Percentiles rank a stretch among this genome's conserved stretches.
Conservation (phyloP, 192 early-diverging fungal genomes). For the Backusella sp. region DNA sequence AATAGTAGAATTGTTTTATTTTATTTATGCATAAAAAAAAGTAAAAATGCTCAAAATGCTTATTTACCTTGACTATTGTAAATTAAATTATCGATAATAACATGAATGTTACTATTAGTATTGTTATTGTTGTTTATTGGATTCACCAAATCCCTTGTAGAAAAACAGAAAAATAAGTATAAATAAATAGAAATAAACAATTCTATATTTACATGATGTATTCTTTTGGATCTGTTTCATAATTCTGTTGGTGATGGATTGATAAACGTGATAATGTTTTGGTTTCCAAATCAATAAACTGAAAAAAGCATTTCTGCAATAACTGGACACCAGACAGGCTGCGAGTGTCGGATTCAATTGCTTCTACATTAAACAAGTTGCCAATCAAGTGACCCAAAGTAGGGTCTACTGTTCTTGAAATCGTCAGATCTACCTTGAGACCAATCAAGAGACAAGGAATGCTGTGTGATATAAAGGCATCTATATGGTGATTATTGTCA, state of each 20-base stretch:
- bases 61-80: background rate
- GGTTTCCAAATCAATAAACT: background rate
- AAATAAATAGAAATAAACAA: background rate
- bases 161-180: background rate
- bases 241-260: background rate
- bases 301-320: background rate
- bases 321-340: constrained; percentile 2
- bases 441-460: constrained; percentile 31
- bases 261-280: background rate
- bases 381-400: constrained; percentile 13
- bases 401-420: constrained; percentile 20
- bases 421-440: constrained; percentile 27
- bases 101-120: background rate
- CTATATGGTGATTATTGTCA: background rate
- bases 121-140: constrained; percentile 11
- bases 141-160: background rate
- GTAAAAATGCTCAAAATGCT: background rate
- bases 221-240: background rate
- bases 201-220: background rate
- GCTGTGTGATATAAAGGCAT: constrained; percentile 10
- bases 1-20: background rate
- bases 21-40: background rate
- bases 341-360: background rate
- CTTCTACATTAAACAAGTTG: constrained; percentile 13
- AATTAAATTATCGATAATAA: constrained; percentile 2